Percentiles rank a stretch among this genome's conserved stretches.
These are phyloP conservation scores for Cystobasidiaceae sp. DNA, from an alignment of 1,284 basidiomycete species.

Conservation along the genomic window DNA sequence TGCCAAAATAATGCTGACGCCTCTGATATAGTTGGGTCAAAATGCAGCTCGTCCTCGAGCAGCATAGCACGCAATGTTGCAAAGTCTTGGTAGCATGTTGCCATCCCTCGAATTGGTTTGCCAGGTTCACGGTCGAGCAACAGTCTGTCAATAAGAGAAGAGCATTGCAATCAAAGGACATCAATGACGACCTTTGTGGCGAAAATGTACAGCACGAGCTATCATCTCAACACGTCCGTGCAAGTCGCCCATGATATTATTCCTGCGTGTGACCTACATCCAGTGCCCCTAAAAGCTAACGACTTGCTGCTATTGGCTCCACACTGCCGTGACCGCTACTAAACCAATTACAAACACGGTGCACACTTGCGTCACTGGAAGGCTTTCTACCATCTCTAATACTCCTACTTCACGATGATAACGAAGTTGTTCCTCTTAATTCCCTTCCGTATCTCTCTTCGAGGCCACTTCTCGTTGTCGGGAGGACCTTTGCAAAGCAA, in stretches of 20 bases:
- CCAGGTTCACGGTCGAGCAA: no score
- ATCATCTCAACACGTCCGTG: no score
- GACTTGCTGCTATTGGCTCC: neutral
- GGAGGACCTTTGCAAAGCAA: conserved; percentile 37
- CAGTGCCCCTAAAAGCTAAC: no score
- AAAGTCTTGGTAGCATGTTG: neutral
- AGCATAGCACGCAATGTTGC: conserved; percentile 4
- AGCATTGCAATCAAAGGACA: no score
- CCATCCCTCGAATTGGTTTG: neutral
- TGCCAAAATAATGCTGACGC: neutral
- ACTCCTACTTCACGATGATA: conserved; percentile 4
- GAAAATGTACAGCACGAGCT: no score
- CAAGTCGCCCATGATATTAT: no score
- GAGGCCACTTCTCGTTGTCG: conserved; percentile 45
- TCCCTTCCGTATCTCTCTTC: conserved; percentile 44
- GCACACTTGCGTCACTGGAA: neutral
- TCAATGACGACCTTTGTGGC: no score
- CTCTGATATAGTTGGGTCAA: neutral
- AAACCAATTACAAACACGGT: neutral
- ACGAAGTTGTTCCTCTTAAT: conserved; percentile 47
- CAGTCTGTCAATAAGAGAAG: no score
- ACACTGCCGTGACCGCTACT: neutral
- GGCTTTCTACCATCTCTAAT: neutral
- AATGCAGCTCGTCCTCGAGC: conserved; percentile 8
- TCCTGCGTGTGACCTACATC: no score